Evolutionary conservation across 1,284 basidiomycete species (phyloP).

Genomic region (Trametes versicolor): DNA sequence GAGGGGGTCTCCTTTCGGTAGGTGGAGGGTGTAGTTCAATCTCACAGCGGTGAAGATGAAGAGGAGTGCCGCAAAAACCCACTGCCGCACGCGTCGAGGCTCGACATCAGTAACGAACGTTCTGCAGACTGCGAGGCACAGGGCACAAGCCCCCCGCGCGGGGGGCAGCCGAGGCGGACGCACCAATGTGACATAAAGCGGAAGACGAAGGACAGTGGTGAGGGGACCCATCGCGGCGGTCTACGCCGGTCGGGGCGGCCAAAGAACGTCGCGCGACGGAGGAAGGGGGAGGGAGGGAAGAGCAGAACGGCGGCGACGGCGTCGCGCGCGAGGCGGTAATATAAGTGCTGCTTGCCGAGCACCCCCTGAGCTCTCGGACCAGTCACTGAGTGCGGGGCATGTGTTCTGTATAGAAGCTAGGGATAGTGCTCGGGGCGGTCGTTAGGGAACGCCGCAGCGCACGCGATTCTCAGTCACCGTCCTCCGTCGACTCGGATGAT

Average conservation of each 20-base stretch:
- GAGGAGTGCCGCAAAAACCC: constrained; percentile 63
- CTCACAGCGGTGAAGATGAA: constrained; percentile 66
- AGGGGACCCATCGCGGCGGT: constrained; percentile 33
- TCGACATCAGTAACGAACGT: background rate
- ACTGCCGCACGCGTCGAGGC: constrained; percentile 45
- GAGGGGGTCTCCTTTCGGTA: constrained; percentile 63
- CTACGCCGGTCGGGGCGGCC: constrained; percentile 27
- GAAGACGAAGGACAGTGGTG: constrained; percentile 32
- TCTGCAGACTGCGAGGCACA: too few species aligned
- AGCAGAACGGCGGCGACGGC: background rate
- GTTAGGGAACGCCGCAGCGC: constrained; percentile 11
- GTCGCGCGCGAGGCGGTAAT: background rate
- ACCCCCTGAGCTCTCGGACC: background rate
- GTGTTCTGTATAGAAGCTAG: constrained; percentile 11
- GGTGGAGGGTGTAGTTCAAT: constrained; percentile 70
- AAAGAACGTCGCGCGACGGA: background rate
- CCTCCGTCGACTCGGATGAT: background rate
- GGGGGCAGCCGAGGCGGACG: constrained; percentile 7
- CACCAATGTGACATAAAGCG: constrained; percentile 37
- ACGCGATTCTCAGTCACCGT: background rate
- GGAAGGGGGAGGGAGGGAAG: constrained; percentile 2
- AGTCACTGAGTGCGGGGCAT: background rate
- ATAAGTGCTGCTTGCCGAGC: constrained; percentile 7
- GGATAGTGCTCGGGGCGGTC: background rate
- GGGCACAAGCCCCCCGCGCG: too few species aligned